These are phyloP conservation scores for Pichia sp. DNA, from an alignment of 1,139 yeast genomes.

Conservation along the genomic window DNA sequence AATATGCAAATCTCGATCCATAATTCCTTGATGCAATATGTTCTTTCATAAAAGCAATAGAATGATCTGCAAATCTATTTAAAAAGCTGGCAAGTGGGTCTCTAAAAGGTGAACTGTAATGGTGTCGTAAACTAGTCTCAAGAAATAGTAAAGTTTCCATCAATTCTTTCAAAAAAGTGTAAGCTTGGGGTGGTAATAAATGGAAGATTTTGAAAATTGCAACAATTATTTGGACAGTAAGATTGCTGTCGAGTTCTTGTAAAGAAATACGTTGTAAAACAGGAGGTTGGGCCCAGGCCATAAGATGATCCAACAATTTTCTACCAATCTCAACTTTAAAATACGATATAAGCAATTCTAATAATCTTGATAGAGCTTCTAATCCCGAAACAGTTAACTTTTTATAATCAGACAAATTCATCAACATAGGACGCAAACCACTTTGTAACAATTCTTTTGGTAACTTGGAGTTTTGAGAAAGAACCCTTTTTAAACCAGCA, in stretches of 20 bases:
- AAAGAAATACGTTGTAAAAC: slow-evolving; percentile 65
- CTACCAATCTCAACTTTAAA: slow-evolving; percentile 96
- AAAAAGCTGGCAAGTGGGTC: slow-evolving; percentile 85
- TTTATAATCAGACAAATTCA: slow-evolving; percentile 91
- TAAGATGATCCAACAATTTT: slow-evolving; percentile 83
- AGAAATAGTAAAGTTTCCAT: slow-evolving; percentile 68
- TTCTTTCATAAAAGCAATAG: slow-evolving; percentile 62
- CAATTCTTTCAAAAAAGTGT: slow-evolving; percentile 83
- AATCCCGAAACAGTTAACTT: slow-evolving; percentile 83
- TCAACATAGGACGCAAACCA: slow-evolving; percentile 90
- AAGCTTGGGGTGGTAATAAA: slow-evolving; percentile 85
- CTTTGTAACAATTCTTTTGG: slow-evolving; percentile 92
- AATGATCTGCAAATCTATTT: slow-evolving; percentile 74
- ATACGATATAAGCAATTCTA: slow-evolving; percentile 83
- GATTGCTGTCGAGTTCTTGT: slow-evolving; percentile 71
- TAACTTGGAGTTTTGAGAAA: slow-evolving; percentile 79
- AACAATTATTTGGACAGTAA: slow-evolving; percentile 77
- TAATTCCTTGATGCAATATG: slow-evolving; percentile 63
- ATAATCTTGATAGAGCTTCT: slow-evolving; percentile 81
- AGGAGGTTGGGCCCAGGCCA: slow-evolving; percentile 93
- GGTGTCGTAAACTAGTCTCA: slow-evolving; percentile 81
- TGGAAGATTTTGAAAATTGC: slow-evolving; percentile 92
- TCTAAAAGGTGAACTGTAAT: slow-evolving; percentile 84
- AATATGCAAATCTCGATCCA: slow-evolving; percentile 61
- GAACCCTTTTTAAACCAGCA: slow-evolving; percentile 74